Base-by-base conservation (phyloP, 805 yeast genomes). In the Ogataea paradorogensis region DNA sequence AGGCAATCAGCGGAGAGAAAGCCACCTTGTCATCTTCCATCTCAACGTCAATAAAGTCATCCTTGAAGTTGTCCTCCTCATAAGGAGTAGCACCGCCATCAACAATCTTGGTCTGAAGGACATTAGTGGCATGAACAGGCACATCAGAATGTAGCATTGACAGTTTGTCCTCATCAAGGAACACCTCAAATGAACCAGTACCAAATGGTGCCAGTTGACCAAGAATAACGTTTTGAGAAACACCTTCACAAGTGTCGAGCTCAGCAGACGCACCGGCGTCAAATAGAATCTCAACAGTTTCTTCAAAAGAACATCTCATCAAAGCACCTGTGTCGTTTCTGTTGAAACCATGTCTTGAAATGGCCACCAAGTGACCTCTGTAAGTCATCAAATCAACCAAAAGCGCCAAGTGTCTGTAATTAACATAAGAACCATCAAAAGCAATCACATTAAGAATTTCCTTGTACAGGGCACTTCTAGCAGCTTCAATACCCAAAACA, bases 131-230 rank as follows among this genome's bases (percentile, higher is more conserved):
- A 46, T 45, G 61, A 39, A 35, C 65, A 35, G 52, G 67, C 54
- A 45, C 62, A 30, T 74, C 76, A n/a, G 73, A 67, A 23, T 86
- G 80, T 29, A 84, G 69, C 33, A 74, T 61, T 40, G 82, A 80
- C 59, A 91, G 72, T 72, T 88, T 80, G 56, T 80, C 80, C 55
- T 93, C 98, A 63, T 93, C 96, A 45, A 93, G 82, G 81, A 87
- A 81, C 27, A 93, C 91, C 61, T 93, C 98, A 59, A 93, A 93
- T 1, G 95, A 84, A 61, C 99, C 99, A 2, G 99, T 93, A 66
- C 99, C 99, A 54, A 93, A 78, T 45, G 99, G 98, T 15, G 99
- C 98, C 75, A 93, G 78, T 73, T 93, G 99, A 35, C 99, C 99
- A 58, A 93, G 77, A 71, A 93, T 87, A 44, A 93, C 95, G 61